Percentiles rank a stretch among this genome's conserved stretches.
Conservation (phyloP, 169 alveolate species). For the Plasmodium relictum region DNA sequence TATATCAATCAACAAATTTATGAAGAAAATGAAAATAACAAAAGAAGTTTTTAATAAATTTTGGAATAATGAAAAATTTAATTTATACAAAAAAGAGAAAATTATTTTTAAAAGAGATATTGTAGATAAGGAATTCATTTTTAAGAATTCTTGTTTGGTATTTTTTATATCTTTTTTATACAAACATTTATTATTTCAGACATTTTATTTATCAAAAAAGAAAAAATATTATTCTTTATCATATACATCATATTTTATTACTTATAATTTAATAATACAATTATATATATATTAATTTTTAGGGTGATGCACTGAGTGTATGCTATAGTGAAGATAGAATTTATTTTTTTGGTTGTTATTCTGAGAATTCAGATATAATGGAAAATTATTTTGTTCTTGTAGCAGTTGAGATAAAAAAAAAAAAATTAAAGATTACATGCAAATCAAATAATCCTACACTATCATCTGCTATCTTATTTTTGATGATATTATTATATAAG, state of each 20-base stretch:
- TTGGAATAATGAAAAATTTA: constrained; percentile 70
- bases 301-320: constrained; percentile 42
- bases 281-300: background rate
- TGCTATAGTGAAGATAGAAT: constrained; percentile 48
- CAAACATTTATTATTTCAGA: background rate
- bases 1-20: constrained; percentile 53
- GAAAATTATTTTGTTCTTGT: constrained; percentile 72
- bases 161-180: background rate
- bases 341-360: constrained; percentile 51
- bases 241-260: background rate
- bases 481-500: constrained; percentile 37
- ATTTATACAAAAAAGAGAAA: constrained; percentile 48
- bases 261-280: too few relatives aligned
- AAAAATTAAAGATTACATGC: constrained; percentile 38
- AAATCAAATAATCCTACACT: constrained; percentile 67
- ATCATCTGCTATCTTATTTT: constrained; percentile 67
- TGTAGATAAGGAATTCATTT: constrained; percentile 21
- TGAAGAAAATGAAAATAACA: constrained; percentile 48
- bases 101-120: constrained; percentile 26
- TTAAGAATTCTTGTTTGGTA: constrained; percentile 37
- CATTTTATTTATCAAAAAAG: background rate
- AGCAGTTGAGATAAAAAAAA: constrained; percentile 32
- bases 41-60: constrained; percentile 50
- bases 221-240: background rate
- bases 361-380: constrained; percentile 31